Evolutionary conservation across 2,329 filamentous ascomycete genomes (phyloP).

Genomic region (Phaeophleospora eucalypticola): DNA sequence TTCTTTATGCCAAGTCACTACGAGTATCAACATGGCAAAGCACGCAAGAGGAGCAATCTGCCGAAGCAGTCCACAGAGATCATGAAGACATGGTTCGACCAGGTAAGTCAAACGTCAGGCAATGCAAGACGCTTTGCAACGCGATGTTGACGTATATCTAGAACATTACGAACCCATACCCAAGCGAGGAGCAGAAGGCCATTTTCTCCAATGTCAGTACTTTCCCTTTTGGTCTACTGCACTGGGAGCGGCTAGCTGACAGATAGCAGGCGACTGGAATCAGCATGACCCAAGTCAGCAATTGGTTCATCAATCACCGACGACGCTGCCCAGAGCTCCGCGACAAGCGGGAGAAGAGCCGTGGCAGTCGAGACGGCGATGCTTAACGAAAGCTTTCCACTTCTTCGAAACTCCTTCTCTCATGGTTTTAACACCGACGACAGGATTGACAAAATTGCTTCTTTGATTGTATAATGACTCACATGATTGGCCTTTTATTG

Average conservation of each 20-base stretch:
- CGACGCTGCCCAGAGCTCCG: conserved; percentile 36
- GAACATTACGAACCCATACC: conserved; percentile 38
- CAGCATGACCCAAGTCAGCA: conserved; percentile 39
- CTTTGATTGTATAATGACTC: background rate
- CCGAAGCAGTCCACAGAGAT: conserved; percentile 38
- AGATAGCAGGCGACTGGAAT: conserved; percentile 31
- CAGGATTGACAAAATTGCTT: background rate
- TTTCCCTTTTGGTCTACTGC: background rate
- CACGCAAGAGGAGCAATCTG: conserved; percentile 36
- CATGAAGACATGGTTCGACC: conserved; percentile 39
- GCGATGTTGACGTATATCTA: conserved; percentile 12
- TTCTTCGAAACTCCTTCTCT: background rate
- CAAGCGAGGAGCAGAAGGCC: conserved; percentile 37
- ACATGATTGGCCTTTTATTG: too few species aligned
- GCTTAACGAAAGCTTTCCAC: background rate
- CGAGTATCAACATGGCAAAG: conserved; percentile 35
- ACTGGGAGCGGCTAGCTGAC: conserved; percentile 1
- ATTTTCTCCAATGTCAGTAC: conserved; percentile 32
- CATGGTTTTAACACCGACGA: too few species aligned
- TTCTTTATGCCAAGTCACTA: conserved; percentile 35
- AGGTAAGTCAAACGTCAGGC: conserved; percentile 17
- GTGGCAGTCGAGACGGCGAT: conserved; percentile 13
- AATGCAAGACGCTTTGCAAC: background rate
- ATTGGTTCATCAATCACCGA: conserved; percentile 39
- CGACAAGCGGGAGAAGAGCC: conserved; percentile 33